A percentile compares a stretch with the other conserved stretches of the same genome.
These are phyloP conservation scores for Passalora sequoiae DNA, from an alignment of 2,329 filamentous ascomycete species.

Conservation along the genomic window DNA sequence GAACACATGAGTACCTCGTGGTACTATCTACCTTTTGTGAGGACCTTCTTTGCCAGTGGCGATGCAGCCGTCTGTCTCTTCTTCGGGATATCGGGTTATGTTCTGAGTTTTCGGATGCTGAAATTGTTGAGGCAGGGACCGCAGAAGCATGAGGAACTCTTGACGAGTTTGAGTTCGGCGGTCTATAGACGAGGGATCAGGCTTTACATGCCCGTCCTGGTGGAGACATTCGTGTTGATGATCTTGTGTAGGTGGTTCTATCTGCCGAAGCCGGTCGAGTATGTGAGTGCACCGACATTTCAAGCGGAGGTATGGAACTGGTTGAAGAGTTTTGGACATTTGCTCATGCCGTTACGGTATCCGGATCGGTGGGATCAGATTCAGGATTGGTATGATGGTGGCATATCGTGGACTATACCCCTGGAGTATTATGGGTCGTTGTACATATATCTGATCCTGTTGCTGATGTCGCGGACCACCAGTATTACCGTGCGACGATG, in stretches of 20 bases:
- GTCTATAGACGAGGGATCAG: slow-evolving; percentile 11
- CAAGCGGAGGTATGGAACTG: slow-evolving; percentile 6
- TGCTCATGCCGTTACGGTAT: slow-evolving; percentile 14
- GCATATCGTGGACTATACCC: slow-evolving; percentile 16
- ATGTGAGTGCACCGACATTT: slow-evolving; percentile 6
- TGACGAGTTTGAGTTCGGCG: slow-evolving; percentile 8
- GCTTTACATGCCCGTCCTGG: slow-evolving; percentile 12
- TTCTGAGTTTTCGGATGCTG: slow-evolving; percentile 45
- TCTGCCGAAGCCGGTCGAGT: slow-evolving; percentile 9
- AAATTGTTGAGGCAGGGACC: slow-evolving; percentile 9
- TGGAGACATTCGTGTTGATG: slow-evolving; percentile 13
- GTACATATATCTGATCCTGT: slow-evolving; percentile 8
- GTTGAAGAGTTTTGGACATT: slow-evolving; percentile 7
- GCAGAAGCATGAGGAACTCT: slow-evolving; percentile 6
- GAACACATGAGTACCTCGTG: slow-evolving; percentile 39
- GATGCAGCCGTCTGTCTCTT: slow-evolving; percentile 55
- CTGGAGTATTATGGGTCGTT: slow-evolving; percentile 16
- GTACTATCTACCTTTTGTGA: slow-evolving; percentile 42
- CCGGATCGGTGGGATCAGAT: slow-evolving; percentile 14
- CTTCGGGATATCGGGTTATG: slow-evolving; percentile 60
- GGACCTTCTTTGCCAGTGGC: slow-evolving; percentile 50
- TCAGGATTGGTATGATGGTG: slow-evolving; percentile 12
- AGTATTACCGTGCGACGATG: slow-evolving; percentile 3
- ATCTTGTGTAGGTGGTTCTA: slow-evolving; percentile 6
- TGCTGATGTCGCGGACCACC: slow-evolving; percentile 6